Conservation (phyloP, 2,329 filamentous ascomycete species). For the Clarireedia monteithiana region DNA sequence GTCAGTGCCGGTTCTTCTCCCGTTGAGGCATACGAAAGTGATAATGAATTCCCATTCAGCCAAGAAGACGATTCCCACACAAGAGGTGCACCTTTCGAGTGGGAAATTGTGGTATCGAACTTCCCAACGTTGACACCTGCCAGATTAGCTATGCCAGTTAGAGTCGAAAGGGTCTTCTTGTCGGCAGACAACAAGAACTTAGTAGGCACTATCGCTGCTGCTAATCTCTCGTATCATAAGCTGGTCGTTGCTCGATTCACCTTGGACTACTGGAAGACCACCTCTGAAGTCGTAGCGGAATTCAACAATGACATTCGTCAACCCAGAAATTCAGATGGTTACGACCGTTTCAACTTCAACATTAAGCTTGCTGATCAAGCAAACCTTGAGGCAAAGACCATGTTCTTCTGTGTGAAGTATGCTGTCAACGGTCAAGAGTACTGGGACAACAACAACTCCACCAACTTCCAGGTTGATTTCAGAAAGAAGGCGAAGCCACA, state of each 20-base stretch:
- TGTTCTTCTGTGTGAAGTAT: slow-evolving; percentile 90
- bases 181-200: slow-evolving; percentile 82
- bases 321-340: slow-evolving; percentile 55
- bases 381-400: slow-evolving; percentile 84
- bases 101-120: slow-evolving; percentile 80
- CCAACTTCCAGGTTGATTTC: slow-evolving; percentile 95
- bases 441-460: slow-evolving; percentile 87
- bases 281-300: slow-evolving; percentile 87
- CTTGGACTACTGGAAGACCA: slow-evolving; percentile 97
- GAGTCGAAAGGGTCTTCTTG: slow-evolving; percentile 78
- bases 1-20: slow-evolving; percentile 93
- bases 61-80: slow-evolving; percentile 35
- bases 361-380: slow-evolving; percentile 89
- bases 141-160: slow-evolving; percentile 59
- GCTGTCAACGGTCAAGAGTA: slow-evolving; percentile 74
- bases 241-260: slow-evolving; percentile 88
- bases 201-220: slow-evolving; percentile 74
- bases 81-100: slow-evolving; percentile 54
- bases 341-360: slow-evolving; percentile 87
- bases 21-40: slow-evolving; percentile 78
- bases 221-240: slow-evolving; percentile 88
- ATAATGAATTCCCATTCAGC: slow-evolving; percentile 80
- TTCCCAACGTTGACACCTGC: slow-evolving; percentile 63
- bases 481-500: slow-evolving; percentile 63
- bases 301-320: slow-evolving; percentile 72